These are phyloP conservation scores for Ophiobolus disseminans DNA, from an alignment of 2,329 filamentous ascomycete species.

Conservation along the genomic window DNA sequence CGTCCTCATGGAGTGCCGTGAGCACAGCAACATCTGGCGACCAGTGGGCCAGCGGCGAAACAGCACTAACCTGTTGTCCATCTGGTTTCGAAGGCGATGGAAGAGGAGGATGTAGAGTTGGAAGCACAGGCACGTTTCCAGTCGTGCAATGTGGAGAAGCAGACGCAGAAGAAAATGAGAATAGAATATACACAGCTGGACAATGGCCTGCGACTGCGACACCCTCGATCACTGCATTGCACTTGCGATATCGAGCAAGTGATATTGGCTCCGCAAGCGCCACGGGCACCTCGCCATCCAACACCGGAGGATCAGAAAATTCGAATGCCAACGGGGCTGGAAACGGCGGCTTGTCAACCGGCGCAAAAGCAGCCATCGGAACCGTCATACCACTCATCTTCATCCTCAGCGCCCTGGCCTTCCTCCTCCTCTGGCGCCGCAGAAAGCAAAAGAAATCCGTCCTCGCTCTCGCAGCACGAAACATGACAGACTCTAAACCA, in stretches of 20 bases:
- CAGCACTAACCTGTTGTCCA: constrained; percentile 32
- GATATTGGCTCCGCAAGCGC: constrained; percentile 13
- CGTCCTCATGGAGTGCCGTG: constrained; percentile 25
- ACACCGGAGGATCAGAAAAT: background rate
- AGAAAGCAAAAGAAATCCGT: constrained; percentile 15
- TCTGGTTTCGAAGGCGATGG: constrained; percentile 24
- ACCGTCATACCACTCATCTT: constrained; percentile 89
- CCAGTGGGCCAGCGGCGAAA: constrained; percentile 28
- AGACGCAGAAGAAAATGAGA: constrained; percentile 29
- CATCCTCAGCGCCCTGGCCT: constrained; percentile 54
- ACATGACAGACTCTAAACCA: constrained; percentile 10
- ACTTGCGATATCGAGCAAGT: constrained; percentile 21
- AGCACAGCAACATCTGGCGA: constrained; percentile 22
- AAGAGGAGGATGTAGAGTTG: constrained; percentile 18
- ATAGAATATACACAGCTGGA: constrained; percentile 15
- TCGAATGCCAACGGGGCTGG: constrained; percentile 15
- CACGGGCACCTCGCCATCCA: background rate
- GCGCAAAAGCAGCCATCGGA: constrained; percentile 82
- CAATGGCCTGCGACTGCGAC: constrained; percentile 19
- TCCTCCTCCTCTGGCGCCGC: constrained; percentile 25
- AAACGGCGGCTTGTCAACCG: constrained; percentile 60
- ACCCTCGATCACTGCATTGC: constrained; percentile 19
- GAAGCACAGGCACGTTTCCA: constrained; percentile 12
- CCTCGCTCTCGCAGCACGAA: constrained; percentile 2
- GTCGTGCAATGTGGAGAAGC: constrained; percentile 29